Evolutionary conservation across 2,329 filamentous ascomycete species (phyloP).

Genomic region (Purpureocillium takamizusanense): DNA sequence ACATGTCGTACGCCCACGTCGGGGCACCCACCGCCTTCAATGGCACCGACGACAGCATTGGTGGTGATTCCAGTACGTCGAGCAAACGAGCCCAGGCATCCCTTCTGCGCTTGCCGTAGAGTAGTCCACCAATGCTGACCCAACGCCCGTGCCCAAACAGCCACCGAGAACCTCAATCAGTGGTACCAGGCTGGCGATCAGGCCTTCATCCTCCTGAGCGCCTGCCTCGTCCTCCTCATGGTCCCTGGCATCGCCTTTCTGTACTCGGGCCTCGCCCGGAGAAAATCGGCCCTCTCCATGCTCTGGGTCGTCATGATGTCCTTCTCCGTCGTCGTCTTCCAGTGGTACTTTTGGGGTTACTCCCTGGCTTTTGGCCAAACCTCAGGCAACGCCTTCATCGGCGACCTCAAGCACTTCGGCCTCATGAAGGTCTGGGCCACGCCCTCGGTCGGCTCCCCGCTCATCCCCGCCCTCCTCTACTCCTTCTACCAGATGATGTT

Average conservation of each 20-base stretch:
- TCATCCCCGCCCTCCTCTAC: slow-evolving; percentile 84
- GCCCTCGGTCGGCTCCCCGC: slow-evolving; percentile 80
- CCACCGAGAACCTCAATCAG: slow-evolving; percentile 83
- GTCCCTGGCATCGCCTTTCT: slow-evolving; percentile 93
- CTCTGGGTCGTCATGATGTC: slow-evolving; percentile 98
- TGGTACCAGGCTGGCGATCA: slow-evolving; percentile 90
- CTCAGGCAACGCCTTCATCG: slow-evolving; percentile 83
- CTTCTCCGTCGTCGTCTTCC: slow-evolving; percentile 83
- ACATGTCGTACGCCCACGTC: slow-evolving; percentile 51
- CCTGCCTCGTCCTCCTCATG: slow-evolving; percentile 95
- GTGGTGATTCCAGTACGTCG: slow-evolving; percentile 69
- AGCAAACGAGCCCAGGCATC: no score
- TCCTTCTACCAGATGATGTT: slow-evolving; percentile 99
- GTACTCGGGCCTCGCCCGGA: slow-evolving; percentile 92
- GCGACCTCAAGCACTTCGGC: slow-evolving; percentile 81
- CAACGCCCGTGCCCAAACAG: slow-evolving; percentile 35
- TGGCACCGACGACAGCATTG: slow-evolving; percentile 53
- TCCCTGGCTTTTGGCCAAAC: slow-evolving; percentile 82
- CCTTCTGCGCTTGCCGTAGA: neutral
- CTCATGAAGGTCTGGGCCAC: slow-evolving; percentile 73
- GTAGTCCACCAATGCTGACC: neutral
- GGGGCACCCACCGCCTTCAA: slow-evolving; percentile 53
- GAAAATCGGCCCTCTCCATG: slow-evolving; percentile 94
- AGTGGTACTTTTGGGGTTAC: slow-evolving; percentile 99
- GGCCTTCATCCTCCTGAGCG: slow-evolving; percentile 82